Evolutionary conservation across 495 filamentous ascomycete species (phyloP).

Genomic region (Elaphomyces granulatus): DNA sequence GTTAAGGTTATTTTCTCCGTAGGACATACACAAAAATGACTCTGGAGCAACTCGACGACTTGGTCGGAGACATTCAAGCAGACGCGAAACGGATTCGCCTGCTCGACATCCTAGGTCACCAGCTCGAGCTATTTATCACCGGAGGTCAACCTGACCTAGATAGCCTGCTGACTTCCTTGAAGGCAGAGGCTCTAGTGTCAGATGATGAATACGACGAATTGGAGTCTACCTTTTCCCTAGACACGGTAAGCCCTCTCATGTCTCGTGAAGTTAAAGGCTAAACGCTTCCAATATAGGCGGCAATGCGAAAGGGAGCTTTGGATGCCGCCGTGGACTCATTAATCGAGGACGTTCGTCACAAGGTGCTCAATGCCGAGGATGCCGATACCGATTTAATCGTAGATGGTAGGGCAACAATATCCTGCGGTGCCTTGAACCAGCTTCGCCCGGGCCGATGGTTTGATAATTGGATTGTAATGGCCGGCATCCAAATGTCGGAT

Average conservation of each 20-base stretch:
- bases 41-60: neutral
- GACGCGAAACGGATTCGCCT: neutral
- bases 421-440: neutral
- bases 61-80: neutral
- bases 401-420: neutral
- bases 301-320: neutral
- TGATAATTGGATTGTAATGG: neutral
- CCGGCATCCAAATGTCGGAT: neutral
- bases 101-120: neutral
- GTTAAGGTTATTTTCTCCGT: neutral
- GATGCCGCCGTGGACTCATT: neutral
- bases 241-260: neutral
- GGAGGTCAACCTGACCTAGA: neutral
- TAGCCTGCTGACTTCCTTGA: neutral
- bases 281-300: neutral
- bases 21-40: conserved; percentile 1
- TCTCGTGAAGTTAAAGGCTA: neutral
- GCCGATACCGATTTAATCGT: neutral
- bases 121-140: neutral
- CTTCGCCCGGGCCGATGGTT: conserved; percentile 1
- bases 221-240: neutral
- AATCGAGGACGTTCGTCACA: neutral
- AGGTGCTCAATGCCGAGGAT: neutral
- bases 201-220: neutral
- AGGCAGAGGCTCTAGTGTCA: neutral